Base-by-base conservation (phyloP, 148 eudicot genomes). In the Fagopyrum tataricum region DNA sequence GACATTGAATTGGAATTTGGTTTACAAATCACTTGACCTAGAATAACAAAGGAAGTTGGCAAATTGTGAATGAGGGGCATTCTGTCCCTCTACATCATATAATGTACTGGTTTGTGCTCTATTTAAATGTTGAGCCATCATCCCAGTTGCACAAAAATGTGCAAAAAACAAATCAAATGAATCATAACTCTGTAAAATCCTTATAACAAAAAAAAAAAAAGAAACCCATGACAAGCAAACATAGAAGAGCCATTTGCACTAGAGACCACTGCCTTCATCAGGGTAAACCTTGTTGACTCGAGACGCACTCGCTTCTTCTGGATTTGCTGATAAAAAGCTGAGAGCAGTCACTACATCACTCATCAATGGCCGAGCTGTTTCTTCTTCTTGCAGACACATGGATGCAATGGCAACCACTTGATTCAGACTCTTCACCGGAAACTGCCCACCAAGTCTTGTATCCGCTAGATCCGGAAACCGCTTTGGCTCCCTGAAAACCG, bases 311-410 rank as follows among this genome's bases (percentile, higher is more conserved):
- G 43, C 73, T 5, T 77, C 52, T 53, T 72, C 75, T 0, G 81
- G 80, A 26, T 1, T 62, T 4, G 44, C 37, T 18, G 88, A 79
- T 2, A 91, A 84, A 79, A 74, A 89, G 74, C 85, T 84, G 21
- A 91, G 86, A 43, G 97, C 94, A 0, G 86, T 85, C 14, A 91
- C 94, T 2, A 91, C 97, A 39, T 91, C 97, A 6, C 85, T 83
- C 73, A 91, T 89, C 59, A 87, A 76, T 20, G 97, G 97, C 10
- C 97, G 89, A 4, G 78, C 79, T 4, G 82, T 72, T 70, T 84
- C 87, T 71, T 89, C 92, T n/a, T 89, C 97, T 53, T 89, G 94
- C 24, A 91, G 85, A 64, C 97, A 91, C 97, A 91, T 89, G 4
- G 97, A 87, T 37, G 94, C 90, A 42, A 91, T 81, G 17, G 94